These are phyloP conservation scores for Phylloporus rhodoxanthus DNA, from an alignment of 768 basidiomycete species.

Conservation along the genomic window DNA sequence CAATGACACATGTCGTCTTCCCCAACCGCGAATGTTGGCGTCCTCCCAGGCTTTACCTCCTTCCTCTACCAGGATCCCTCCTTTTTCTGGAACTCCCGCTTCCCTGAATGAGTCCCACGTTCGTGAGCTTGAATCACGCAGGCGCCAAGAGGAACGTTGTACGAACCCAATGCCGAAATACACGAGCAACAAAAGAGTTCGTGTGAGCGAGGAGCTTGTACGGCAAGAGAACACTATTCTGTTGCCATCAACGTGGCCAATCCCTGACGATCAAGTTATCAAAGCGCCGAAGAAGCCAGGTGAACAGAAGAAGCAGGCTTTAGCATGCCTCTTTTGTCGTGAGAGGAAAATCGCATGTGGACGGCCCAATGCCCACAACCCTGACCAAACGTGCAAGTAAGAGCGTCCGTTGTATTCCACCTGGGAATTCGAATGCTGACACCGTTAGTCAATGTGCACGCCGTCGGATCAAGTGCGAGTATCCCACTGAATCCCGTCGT, in stretches of 20 bases:
- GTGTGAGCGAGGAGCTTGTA: constrained; percentile 23
- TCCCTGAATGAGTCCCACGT: constrained; percentile 14
- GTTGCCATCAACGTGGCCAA: constrained; percentile 29
- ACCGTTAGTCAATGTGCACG: constrained; percentile 41
- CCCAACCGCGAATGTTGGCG: constrained; percentile 20
- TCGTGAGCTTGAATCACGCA: constrained; percentile 15
- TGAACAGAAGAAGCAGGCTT: constrained; percentile 41
- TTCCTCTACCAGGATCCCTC: constrained; percentile 14
- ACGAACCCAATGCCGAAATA: constrained; percentile 17
- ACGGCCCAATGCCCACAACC: constrained; percentile 33
- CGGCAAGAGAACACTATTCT: constrained; percentile 25
- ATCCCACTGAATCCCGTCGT: constrained; percentile 45
- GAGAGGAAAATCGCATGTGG: constrained; percentile 49
- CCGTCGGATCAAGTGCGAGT: constrained; percentile 41
- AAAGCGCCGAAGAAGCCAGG: constrained; percentile 32
- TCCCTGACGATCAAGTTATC: constrained; percentile 30
- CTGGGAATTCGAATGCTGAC: constrained; percentile 10
- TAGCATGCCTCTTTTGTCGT: constrained; percentile 45
- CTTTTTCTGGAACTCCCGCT: constrained; percentile 3
- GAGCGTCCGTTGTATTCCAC: constrained; percentile 15
- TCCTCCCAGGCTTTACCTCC: constrained; percentile 19
- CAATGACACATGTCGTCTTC: constrained; percentile 22
- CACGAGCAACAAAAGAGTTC: constrained; percentile 24
- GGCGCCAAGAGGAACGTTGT: constrained; percentile 24
- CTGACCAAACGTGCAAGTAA: constrained; percentile 43